phyloP scores from a whole-genome alignment of 257 asterid species.

The Solanum clarkiae region DNA sequence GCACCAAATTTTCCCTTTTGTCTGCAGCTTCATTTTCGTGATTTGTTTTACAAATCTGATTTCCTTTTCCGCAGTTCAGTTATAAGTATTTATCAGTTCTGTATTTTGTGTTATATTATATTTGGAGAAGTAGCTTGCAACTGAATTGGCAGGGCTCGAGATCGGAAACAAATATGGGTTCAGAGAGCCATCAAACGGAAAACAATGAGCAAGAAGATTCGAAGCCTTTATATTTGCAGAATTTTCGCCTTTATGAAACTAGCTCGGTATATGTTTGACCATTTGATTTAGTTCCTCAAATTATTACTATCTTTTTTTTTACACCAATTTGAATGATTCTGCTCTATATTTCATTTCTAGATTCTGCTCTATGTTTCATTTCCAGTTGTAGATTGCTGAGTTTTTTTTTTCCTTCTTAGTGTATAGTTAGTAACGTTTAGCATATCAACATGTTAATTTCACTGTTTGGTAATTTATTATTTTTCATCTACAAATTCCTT shows the following conservation, averaged over 20 bases:
- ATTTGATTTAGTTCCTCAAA: not conserved
- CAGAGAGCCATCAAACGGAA: constrained; percentile 6
- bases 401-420: not conserved
- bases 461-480: not conserved
- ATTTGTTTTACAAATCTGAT: not conserved
- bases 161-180: constrained; percentile 21
- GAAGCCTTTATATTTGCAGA: constrained; percentile 32
- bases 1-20: not conserved
- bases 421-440: not conserved
- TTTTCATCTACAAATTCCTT: not conserved
- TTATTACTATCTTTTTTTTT: not conserved
- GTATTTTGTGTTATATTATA: not conserved
- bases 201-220: constrained; percentile 9
- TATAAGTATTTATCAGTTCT: too few relatives aligned
- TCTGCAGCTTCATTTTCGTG: not conserved
- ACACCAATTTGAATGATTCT: not conserved
- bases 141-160: constrained; percentile 25
- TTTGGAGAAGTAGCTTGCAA: not conserved
- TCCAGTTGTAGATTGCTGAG: not conserved
- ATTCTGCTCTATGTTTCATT: not conserved
- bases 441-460: not conserved
- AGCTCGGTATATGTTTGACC: constrained; percentile 43
- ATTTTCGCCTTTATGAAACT: constrained; percentile 80
- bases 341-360: not conserved
- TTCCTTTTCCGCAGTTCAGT: not conserved